Percentiles rank a stretch among this genome's conserved stretches.
Conservation (phyloP, 108 stramenopile genomes). For the Skeletonema marinoi region DNA sequence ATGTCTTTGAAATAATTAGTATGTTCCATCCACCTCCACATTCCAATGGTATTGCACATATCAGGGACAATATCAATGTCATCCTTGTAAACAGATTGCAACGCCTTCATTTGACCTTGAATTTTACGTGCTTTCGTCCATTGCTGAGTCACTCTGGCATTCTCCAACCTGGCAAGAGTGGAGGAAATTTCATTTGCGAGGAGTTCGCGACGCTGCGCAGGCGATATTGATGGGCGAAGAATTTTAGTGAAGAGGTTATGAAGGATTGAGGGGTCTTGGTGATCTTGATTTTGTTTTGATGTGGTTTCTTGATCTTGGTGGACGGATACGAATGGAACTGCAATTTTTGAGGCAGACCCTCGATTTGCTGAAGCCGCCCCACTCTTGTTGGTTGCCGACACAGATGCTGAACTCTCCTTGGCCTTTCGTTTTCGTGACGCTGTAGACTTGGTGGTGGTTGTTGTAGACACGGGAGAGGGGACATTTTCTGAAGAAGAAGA, state of each 20-base stretch:
- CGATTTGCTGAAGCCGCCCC: background rate
- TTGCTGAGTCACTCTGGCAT: constrained; percentile 10
- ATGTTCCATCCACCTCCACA: constrained; percentile 36
- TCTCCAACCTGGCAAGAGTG: constrained; percentile 17
- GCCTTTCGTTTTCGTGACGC: background rate
- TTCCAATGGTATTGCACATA: constrained; percentile 22
- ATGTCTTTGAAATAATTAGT: constrained; percentile 20
- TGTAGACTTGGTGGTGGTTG: background rate
- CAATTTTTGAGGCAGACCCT: background rate
- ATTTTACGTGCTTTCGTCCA: constrained; percentile 7
- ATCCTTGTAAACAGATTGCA: constrained; percentile 18
- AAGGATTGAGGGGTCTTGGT: constrained; percentile 8
- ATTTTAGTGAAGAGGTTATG: constrained; percentile 23
- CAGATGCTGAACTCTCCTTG: background rate
- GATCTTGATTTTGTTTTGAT: background rate
- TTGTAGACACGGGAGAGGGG: background rate
- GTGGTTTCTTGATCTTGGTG: background rate
- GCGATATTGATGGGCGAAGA: constrained; percentile 16
- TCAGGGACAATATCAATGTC: constrained; percentile 29
- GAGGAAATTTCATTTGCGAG: constrained; percentile 38
- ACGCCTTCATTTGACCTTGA: constrained; percentile 14
- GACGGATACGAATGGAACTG: background rate
- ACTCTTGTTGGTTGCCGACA: background rate
- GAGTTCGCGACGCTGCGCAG: constrained; percentile 27
- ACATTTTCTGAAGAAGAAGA: background rate